These are phyloP conservation scores for Fusarium solani-melongenae DNA, from an alignment of 2,329 filamentous ascomycete species.

Conservation along the genomic window DNA sequence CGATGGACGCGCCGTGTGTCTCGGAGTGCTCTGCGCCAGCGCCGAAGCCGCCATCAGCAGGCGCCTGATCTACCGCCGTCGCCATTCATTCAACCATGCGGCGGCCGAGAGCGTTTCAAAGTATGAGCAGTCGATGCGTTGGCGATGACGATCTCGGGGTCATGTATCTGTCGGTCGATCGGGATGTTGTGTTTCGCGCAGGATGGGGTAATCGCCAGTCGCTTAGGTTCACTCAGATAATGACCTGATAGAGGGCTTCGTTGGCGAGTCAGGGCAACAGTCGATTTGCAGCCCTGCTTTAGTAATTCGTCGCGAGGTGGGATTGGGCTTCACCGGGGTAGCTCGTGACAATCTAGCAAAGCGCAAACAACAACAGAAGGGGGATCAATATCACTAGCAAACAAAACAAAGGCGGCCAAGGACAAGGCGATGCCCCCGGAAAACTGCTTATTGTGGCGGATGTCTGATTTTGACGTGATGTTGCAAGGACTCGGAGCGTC, in stretches of 20 bases:
- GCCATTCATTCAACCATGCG: conserved; percentile 53
- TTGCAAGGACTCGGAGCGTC: conserved; percentile 24
- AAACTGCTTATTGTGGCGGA: conserved; percentile 23
- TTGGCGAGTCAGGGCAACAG: conserved; percentile 22
- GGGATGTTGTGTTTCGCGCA: not conserved
- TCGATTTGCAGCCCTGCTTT: conserved; percentile 24
- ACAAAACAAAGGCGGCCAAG: not conserved
- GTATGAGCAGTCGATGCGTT: conserved; percentile 1
- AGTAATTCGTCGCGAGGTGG: conserved; percentile 16
- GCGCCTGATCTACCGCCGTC: conserved; percentile 44
- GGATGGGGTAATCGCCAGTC: not conserved
- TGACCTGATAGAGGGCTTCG: conserved; percentile 12
- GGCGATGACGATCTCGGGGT: not conserved
- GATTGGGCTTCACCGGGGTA: not conserved
- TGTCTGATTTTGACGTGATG: conserved; percentile 24
- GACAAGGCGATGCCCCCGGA: not conserved
- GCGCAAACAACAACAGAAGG: not conserved
- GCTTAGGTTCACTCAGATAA: conserved; percentile 8
- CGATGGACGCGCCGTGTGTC: conserved; percentile 30
- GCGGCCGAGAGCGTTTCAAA: conserved; percentile 8
- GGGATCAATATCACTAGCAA: not conserved
- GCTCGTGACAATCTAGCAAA: not conserved
- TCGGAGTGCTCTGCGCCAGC: conserved; percentile 29
- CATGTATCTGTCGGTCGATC: not conserved
- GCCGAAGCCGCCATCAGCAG: conserved; percentile 34